Conservation (phyloP, 2,329 filamentous ascomycete genomes). For the Ophiostoma perfectum region DNA sequence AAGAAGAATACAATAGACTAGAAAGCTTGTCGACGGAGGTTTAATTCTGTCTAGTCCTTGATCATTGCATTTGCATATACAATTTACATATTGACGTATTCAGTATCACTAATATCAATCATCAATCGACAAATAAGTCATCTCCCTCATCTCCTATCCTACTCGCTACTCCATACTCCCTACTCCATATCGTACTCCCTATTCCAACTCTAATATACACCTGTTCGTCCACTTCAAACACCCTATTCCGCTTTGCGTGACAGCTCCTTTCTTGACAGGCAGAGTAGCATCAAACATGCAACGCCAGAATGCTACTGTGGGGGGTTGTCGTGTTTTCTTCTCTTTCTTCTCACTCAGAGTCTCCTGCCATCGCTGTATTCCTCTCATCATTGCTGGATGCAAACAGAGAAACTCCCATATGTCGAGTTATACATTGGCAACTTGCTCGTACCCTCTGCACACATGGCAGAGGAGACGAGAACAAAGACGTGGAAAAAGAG, state of each 20-base stretch:
- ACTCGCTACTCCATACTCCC: not conserved
- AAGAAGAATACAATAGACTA: not conserved
- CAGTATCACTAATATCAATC: not conserved
- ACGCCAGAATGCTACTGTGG: slow-evolving; percentile 2
- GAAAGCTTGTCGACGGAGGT: not conserved
- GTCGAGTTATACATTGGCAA: too few species aligned
- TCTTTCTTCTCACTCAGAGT: not conserved
- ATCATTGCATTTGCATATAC: not conserved
- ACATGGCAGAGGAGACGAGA: not conserved
- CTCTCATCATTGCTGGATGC: not conserved
- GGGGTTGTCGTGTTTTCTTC: not conserved
- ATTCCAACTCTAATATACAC: not conserved
- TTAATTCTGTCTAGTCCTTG: not conserved
- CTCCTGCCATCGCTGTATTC: not conserved
- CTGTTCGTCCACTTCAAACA: slow-evolving; percentile 2
- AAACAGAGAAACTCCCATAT: too few species aligned
- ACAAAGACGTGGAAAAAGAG: too few species aligned
- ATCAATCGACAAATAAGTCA: too few species aligned
- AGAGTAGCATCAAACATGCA: slow-evolving; percentile 1
- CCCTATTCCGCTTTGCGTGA: not conserved
- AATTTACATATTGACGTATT: not conserved
- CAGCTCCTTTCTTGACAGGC: not conserved
- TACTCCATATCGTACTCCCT: not conserved
- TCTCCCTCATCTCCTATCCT: not conserved
- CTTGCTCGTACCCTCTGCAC: not conserved